Base-by-base conservation (phyloP, 2,329 filamentous ascomycete species). In the Herpomyces periplanetae region DNA sequence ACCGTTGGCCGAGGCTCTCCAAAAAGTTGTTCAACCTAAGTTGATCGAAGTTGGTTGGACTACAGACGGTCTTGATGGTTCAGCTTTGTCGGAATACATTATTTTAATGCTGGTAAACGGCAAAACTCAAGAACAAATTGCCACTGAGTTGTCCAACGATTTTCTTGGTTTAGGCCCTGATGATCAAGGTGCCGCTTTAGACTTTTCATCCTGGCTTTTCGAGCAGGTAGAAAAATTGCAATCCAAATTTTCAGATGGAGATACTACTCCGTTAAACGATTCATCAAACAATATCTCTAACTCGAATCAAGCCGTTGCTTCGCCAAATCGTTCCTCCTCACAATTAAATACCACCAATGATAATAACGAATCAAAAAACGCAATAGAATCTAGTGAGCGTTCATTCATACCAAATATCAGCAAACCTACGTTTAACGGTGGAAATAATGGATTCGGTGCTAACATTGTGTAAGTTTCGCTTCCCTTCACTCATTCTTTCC, bases 41-140 rank as follows among this genome's bases (percentile, higher is more conserved):
- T 49, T 96, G 22, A 55, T 69, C 23, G 75, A 96, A 41, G 61
- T 73, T 28, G 75, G 73, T 31, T 91, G 80, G 75, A 71, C 59
- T 25, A 59, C 63, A 12, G 62, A 62, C 28, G 64, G 61, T 25
- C 63, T 68, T 29, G 54, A 57, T 32, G 69, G 75, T 37, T 60
- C 61, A 10, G 66, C 69, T 14, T 53, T 96, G 23, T 62, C 71
- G 23, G 80, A 96, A 42, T 96, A 91, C 42, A 80, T 96, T 28
- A 63, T 91, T 23, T 55, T 91, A 26, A 88, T 91, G 75, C 53
- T 96, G 13, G 68, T 68, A 25, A 91, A 88, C 41, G 69, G 73
- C 31, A 88, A 87, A 40, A 71, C 64, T 3, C 62, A 85, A 35
- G 58, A 73, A 19, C 63, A 88, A 35, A 75, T 96, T 27, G 64